phyloP scores from a whole-genome alignment of 1,284 basidiomycete genomes.

The Earliella scabrosa region DNA sequence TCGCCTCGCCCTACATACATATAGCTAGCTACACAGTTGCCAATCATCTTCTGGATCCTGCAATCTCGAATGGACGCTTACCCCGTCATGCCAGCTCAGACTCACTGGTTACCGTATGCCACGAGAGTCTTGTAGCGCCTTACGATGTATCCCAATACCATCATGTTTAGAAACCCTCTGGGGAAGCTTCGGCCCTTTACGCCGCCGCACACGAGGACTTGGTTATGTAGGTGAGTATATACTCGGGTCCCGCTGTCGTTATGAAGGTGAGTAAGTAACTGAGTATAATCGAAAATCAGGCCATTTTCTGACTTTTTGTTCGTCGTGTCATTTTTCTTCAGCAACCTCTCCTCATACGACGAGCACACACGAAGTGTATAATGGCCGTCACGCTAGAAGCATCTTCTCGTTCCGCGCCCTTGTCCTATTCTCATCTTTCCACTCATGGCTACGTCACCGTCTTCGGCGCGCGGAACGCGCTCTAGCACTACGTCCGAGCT shows the following conservation, averaged over 20 bases:
- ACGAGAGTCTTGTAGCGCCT: no score
- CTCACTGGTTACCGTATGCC: not conserved
- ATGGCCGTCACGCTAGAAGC: no score
- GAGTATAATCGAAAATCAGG: not conserved
- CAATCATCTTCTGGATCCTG: not conserved
- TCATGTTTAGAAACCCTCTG: not conserved
- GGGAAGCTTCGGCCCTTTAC: not conserved
- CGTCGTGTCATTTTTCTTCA: no score
- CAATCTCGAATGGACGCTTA: slow-evolving; percentile 6
- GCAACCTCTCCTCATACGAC: no score
- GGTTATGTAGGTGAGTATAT: not conserved
- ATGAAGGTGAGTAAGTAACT: not conserved
- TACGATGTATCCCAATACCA: slow-evolving; percentile 1
- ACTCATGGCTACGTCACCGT: no score
- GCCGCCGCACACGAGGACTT: not conserved
- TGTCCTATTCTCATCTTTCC: no score
- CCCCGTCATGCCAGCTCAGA: not conserved
- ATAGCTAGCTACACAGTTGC: not conserved
- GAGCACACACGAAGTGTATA: no score
- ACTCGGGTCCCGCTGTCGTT: no score
- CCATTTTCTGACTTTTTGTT: not conserved
- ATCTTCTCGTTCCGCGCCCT: no score
- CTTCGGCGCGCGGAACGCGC: no score
- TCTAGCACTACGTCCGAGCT: slow-evolving; percentile 35
- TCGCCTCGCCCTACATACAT: not conserved